Evolutionary conservation across 176 grass and related monocot species (phyloP).

Genomic region (Hsuehochloa calcarea): DNA sequence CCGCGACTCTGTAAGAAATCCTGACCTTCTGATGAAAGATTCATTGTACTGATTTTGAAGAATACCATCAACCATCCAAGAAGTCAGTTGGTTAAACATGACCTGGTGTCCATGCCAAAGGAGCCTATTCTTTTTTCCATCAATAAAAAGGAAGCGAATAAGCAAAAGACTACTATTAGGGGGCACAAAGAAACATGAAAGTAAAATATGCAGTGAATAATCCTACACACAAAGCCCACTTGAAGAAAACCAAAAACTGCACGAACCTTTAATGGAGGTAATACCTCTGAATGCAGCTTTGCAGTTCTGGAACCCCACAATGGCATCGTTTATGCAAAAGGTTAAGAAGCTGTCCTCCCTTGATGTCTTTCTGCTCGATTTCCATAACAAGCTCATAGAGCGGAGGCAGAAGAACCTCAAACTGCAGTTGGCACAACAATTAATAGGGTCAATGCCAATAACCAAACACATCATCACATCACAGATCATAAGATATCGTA

Average conservation of each 20-base stretch:
- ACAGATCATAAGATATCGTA: background rate
- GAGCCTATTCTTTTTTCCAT: conserved; percentile 59
- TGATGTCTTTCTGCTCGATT: conserved; percentile 85
- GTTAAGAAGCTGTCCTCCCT: conserved; percentile 89
- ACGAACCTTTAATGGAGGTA: background rate
- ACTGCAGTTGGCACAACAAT: conserved; percentile 41
- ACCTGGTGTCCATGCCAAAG: conserved; percentile 99
- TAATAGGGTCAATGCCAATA: conserved; percentile 11
- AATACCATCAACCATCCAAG: conserved; percentile 97
- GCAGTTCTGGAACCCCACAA: conserved; percentile 93
- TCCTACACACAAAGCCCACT: background rate
- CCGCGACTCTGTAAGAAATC: conserved; percentile 23
- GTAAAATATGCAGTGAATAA: background rate
- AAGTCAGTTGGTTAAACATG: conserved; percentile 96
- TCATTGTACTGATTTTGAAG: conserved; percentile 93
- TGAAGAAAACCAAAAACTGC: background rate
- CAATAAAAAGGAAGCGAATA: conserved; percentile 26
- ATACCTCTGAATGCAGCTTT: conserved; percentile 87
- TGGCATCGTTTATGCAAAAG: conserved; percentile 89
- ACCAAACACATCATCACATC: conserved; percentile 2
- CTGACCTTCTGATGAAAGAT: conserved; percentile 94
- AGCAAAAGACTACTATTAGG: conserved; percentile 8
- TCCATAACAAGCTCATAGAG: conserved; percentile 72
- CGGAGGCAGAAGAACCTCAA: conserved; percentile 84
- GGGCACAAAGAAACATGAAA: conserved; percentile 14